phyloP scores from a whole-genome alignment of 192 early-diverging fungal species.

The Umbelopsis vinacea region DNA sequence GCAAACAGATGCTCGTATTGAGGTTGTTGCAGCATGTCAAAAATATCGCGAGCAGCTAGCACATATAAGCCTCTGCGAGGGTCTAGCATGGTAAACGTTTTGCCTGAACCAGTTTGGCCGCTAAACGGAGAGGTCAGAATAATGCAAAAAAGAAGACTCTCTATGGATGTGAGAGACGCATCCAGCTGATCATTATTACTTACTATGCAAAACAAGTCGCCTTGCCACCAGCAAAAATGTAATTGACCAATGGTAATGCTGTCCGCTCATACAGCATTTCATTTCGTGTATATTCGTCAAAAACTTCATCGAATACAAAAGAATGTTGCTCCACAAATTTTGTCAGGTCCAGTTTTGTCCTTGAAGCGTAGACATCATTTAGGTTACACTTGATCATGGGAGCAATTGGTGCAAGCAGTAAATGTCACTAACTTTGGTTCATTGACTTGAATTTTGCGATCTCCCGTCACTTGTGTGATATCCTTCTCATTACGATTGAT shows the following conservation, averaged over 20 bases:
- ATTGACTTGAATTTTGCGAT: slow-evolving; percentile 77
- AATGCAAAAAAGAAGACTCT: too few species aligned
- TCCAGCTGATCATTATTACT: slow-evolving; percentile 25
- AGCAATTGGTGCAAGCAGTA: too few species aligned
- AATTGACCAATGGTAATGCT: slow-evolving; percentile 91
- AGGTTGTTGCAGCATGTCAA: slow-evolving; percentile 70
- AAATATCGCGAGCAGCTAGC: slow-evolving; percentile 90
- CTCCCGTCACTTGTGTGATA: slow-evolving; percentile 66
- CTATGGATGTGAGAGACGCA: neutral
- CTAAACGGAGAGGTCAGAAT: slow-evolving; percentile 35
- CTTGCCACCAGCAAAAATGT: slow-evolving; percentile 94
- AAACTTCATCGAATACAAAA: slow-evolving; percentile 97
- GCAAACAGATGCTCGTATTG: slow-evolving; percentile 77
- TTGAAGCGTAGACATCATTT: slow-evolving; percentile 27
- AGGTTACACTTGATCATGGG: too few species aligned
- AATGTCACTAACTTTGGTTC: slow-evolving; percentile 79
- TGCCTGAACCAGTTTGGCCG: slow-evolving; percentile 88
- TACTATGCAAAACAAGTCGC: slow-evolving; percentile 99
- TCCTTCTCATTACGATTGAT: slow-evolving; percentile 78
- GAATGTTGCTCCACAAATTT: slow-evolving; percentile 93
- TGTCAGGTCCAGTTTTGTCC: slow-evolving; percentile 93
- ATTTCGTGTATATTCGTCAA: slow-evolving; percentile 81
- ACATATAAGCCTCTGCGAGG: slow-evolving; percentile 88
- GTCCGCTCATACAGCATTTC: slow-evolving; percentile 90
- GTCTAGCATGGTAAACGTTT: slow-evolving; percentile 98